Conservation (phyloP, 2,329 filamentous ascomycete species). For the Cladosporium sp. region DNA sequence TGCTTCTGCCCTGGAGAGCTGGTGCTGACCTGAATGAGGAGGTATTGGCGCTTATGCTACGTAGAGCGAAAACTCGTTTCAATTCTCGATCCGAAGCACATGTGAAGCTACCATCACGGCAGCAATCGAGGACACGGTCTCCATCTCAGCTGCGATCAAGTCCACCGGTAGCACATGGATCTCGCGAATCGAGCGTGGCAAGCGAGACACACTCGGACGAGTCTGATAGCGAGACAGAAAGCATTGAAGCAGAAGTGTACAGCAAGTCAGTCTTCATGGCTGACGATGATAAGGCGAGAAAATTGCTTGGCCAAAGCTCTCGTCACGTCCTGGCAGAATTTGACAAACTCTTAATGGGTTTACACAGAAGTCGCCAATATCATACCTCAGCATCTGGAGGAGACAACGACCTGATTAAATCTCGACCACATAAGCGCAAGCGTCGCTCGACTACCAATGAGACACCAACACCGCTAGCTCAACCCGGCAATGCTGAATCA, state of each 20-base stretch:
- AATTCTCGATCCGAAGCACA: neutral
- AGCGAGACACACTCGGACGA: neutral
- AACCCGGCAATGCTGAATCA: neutral
- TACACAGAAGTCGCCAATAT: slow-evolving; percentile 54
- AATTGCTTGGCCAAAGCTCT: slow-evolving; percentile 62
- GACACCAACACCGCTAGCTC: neutral
- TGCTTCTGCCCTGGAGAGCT: slow-evolving; percentile 37
- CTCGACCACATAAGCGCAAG: slow-evolving; percentile 6
- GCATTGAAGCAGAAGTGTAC: neutral
- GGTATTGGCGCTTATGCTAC: slow-evolving; percentile 62
- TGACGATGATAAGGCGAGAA: neutral
- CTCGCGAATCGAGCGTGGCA: slow-evolving; percentile 2
- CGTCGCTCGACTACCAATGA: slow-evolving; percentile 9
- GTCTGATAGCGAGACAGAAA: neutral
- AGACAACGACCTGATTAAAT: neutral
- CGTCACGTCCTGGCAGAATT: slow-evolving; percentile 67
- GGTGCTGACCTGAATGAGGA: slow-evolving; percentile 66
- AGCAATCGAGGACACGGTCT: neutral
- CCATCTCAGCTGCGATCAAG: neutral
- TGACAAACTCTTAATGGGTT: slow-evolving; percentile 63
- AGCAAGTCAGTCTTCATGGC: neutral
- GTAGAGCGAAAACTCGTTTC: slow-evolving; percentile 62
- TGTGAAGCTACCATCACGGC: neutral
- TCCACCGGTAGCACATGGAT: neutral
- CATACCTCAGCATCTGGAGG: slow-evolving; percentile 15